Percentiles rank a stretch among this genome's conserved stretches.
Conservation (phyloP, 176 grass and related monocot genomes). For the Cymbopogon citratus region DNA sequence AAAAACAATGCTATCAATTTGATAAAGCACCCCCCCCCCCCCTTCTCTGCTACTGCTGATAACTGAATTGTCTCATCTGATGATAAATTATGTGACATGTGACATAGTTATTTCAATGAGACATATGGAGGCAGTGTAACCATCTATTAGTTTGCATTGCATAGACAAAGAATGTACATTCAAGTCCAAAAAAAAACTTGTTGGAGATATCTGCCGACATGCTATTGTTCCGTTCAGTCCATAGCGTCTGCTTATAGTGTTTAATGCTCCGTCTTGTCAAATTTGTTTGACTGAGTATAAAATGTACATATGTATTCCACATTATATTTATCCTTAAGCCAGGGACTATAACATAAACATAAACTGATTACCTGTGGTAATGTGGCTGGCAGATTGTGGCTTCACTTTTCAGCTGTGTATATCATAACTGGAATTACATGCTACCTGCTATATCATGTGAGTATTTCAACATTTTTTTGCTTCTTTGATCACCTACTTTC, state of each 20-base stretch:
- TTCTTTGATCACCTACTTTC: background rate
- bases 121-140: background rate
- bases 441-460: constrained; percentile 87
- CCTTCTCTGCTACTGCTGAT: too few relatives aligned
- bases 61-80: background rate
- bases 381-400: constrained; percentile 77
- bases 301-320: background rate
- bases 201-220: background rate
- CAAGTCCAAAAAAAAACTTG: background rate
- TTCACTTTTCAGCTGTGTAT: constrained; percentile 91
- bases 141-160: background rate
- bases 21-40: too few relatives aligned
- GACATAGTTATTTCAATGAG: background rate
- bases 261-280: background rate
- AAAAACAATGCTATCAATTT: background rate
- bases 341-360: background rate
- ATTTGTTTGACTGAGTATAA: background rate
- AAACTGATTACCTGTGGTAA: constrained; percentile 17
- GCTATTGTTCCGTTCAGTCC: background rate
- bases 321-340: constrained; percentile 4
- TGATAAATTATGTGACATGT: background rate
- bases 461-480: constrained; percentile 26
- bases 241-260: background rate
- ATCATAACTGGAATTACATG: constrained; percentile 72
- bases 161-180: background rate